Conservation (phyloP, 768 basidiomycete species). For the Scleroderma bovista region DNA sequence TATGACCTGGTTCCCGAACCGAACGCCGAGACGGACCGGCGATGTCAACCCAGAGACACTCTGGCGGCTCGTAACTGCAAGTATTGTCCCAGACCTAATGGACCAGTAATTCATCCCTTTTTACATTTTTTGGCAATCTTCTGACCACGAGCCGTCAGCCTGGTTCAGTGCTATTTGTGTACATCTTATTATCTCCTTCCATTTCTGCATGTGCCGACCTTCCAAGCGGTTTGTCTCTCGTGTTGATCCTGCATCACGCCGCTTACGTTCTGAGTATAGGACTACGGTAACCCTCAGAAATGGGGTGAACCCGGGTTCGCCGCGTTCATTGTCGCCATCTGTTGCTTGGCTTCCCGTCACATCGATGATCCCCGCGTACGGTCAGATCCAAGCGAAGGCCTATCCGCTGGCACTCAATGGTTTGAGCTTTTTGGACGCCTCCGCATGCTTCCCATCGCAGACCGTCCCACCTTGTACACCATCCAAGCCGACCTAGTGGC, state of each 20-base stretch:
- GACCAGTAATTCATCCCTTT: slow-evolving; percentile 62
- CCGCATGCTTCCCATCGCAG: slow-evolving; percentile 83
- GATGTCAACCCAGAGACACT: slow-evolving; percentile 82
- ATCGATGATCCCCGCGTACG: slow-evolving; percentile 90
- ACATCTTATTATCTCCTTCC: slow-evolving; percentile 93
- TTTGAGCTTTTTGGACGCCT: slow-evolving; percentile 85
- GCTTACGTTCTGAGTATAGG: slow-evolving; percentile 39
- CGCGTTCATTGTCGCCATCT: slow-evolving; percentile 88
- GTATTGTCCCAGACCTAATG: slow-evolving; percentile 87
- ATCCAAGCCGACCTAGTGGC: slow-evolving; percentile 88
- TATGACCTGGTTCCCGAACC: slow-evolving; percentile 78
- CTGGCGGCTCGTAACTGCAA: slow-evolving; percentile 83
- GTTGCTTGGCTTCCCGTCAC: slow-evolving; percentile 87
- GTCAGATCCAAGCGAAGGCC: slow-evolving; percentile 72
- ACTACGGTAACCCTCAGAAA: slow-evolving; percentile 91
- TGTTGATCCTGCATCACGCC: slow-evolving; percentile 4
- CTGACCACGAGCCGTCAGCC: slow-evolving; percentile 34
- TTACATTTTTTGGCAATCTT: slow-evolving; percentile 6
- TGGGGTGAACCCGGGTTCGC: slow-evolving; percentile 96
- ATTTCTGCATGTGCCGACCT: slow-evolving; percentile 88
- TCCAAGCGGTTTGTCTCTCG: slow-evolving; percentile 55
- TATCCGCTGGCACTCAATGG: slow-evolving; percentile 88
- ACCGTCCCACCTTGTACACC: slow-evolving; percentile 86
- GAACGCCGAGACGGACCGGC: slow-evolving; percentile 65
- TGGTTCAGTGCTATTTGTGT: slow-evolving; percentile 81